Percentiles rank a stretch among this genome's conserved stretches.
Conservation (phyloP, 2,329 filamentous ascomycete species). For the Scortechinia acanthostroma region DNA sequence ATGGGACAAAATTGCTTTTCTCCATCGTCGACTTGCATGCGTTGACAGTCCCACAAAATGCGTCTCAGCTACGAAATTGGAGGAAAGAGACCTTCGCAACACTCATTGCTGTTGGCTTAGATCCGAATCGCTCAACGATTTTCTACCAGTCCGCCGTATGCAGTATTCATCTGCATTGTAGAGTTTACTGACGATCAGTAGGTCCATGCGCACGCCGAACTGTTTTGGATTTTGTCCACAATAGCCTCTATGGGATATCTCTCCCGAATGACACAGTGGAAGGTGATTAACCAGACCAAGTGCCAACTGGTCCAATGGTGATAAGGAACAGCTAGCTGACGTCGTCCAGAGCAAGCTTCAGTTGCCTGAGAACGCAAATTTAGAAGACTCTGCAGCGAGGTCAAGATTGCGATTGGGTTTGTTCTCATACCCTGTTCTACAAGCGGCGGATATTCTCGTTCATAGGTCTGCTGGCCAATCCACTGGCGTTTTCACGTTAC, state of each 20-base stretch:
- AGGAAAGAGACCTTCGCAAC: slow-evolving; percentile 55
- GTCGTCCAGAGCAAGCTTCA: slow-evolving; percentile 44
- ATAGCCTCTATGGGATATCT: slow-evolving; percentile 65
- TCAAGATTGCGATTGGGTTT: slow-evolving; percentile 57
- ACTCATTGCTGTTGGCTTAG: slow-evolving; percentile 58
- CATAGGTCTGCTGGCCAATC: slow-evolving; percentile 39
- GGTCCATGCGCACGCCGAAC: slow-evolving; percentile 57
- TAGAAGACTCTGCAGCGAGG: slow-evolving; percentile 38
- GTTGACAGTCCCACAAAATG: slow-evolving; percentile 55
- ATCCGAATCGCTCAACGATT: slow-evolving; percentile 49
- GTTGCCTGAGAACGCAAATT: slow-evolving; percentile 38
- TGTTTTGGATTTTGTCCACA: slow-evolving; percentile 72
- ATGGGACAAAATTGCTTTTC: slow-evolving; percentile 48
- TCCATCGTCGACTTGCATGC: slow-evolving; percentile 69
- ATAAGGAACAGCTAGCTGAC: no score
- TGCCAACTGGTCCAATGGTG: not conserved
- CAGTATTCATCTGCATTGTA: slow-evolving; percentile 3
- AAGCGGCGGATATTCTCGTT: slow-evolving; percentile 67
- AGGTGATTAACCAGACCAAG: slow-evolving; percentile 33
- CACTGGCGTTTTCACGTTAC: slow-evolving; percentile 5
- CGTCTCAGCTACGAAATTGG: slow-evolving; percentile 40
- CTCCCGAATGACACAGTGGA: slow-evolving; percentile 72
- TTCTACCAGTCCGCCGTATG: slow-evolving; percentile 57
- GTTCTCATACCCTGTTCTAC: slow-evolving; percentile 69
- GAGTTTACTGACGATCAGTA: slow-evolving; percentile 12